Base-by-base conservation (phyloP, 306 rosid species). In the Ziziphus jujuba region DNA sequence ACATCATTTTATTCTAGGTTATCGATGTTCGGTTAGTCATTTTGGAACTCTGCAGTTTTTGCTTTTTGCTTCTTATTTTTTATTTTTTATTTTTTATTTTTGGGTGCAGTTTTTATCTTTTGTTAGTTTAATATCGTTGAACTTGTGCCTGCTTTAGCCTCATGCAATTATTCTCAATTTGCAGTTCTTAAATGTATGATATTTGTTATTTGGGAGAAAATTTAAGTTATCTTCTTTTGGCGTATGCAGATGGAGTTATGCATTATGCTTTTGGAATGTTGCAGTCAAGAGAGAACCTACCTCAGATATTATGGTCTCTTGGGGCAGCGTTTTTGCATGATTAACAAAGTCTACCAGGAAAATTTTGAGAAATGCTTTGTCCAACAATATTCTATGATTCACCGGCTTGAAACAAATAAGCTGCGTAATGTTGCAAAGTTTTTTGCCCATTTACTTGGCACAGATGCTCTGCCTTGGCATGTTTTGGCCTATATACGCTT, bases 361-460 rank as follows among this genome's bases (percentile, higher is more conserved):
- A 90, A 93, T 70, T 90, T 93, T 59, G 99, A 90, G 34, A 93
- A 87, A 51, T 88, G 97, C 83, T 90, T 93, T 60, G 96, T 90
- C 63, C 95, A 93, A 63, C 99, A 90, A 59, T 93, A 93, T 67
- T 90, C 99, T 8, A 87, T 89, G 96, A 85, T 82, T 71, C 96
- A 87, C 66, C 77, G 95, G 53, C 96, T 89, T 16, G 98, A 91
- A 40, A 40, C 45, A 8, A 40, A 89, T 54, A 87, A 91, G 75
- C 63, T 91, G 65, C 81, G 92, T 14, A 90, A 90, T 63, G 97
- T 93, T 62, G 95, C 78, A 0, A 87, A 85, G 40, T 83, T 83
- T 76, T 90, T 85, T 59, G 88, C 89, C 19, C 95, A 87, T 67
- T 79, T 87, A 64, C 95, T 87, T 16, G 86, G 89, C 51, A 87